These are phyloP conservation scores for Ziziphus jujuba DNA, from an alignment of 306 rosid species.

Conservation along the genomic window DNA sequence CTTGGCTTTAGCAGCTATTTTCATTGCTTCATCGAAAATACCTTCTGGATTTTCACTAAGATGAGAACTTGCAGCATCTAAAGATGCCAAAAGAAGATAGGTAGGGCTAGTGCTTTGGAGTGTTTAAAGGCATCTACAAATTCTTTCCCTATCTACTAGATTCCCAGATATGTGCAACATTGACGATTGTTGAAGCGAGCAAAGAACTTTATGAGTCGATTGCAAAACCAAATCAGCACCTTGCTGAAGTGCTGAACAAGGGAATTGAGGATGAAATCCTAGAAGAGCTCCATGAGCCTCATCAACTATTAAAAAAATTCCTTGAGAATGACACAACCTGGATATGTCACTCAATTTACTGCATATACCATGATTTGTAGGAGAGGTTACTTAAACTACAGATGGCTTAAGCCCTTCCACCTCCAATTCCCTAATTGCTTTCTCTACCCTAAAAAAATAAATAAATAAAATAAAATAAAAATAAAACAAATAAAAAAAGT, in stretches of 20 bases:
- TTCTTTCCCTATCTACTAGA: conserved; percentile 53
- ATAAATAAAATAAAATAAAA: no score
- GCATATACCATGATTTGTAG: conserved; percentile 87
- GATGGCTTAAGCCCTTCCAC: conserved; percentile 60
- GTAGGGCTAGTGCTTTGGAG: conserved; percentile 92
- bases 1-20: conserved; percentile 54
- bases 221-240: conserved; percentile 73
- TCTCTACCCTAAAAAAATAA: no score
- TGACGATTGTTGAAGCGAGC: conserved; percentile 81
- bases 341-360: conserved; percentile 61
- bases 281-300: conserved; percentile 94
- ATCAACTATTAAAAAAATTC: conserved; percentile 79
- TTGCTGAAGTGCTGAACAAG: conserved; percentile 71
- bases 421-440: conserved; percentile 55
- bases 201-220: conserved; percentile 82
- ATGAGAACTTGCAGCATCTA: conserved; percentile 89
- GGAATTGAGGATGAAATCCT: conserved; percentile 69
- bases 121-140: conserved; percentile 72
- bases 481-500: no score
- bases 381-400: conserved; percentile 80
- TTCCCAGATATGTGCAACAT: conserved; percentile 76
- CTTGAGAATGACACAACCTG: conserved; percentile 62
- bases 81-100: conserved; percentile 77
- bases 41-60: conserved; percentile 58
- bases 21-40: conserved; percentile 49